Percentiles rank a stretch among this genome's conserved stretches.
Conservation (phyloP, 2,329 filamentous ascomycete genomes). For the Trichoderma guizhouense region DNA sequence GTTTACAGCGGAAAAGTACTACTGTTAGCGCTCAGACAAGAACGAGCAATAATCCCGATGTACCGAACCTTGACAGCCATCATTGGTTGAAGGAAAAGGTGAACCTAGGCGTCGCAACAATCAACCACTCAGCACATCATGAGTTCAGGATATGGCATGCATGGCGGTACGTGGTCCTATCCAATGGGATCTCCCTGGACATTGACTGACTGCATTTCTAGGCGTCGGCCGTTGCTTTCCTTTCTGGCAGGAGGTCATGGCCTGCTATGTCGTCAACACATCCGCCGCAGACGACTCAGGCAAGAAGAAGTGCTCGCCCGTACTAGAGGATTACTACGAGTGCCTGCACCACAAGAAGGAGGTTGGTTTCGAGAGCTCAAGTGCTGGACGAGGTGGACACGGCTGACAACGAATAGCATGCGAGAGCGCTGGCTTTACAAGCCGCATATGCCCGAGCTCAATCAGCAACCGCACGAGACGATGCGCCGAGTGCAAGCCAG, state of each 20-base stretch:
- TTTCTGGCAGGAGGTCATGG: constrained; percentile 99
- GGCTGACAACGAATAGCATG: constrained; percentile 54
- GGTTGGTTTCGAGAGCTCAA: constrained; percentile 52
- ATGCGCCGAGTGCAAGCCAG: constrained; percentile 76
- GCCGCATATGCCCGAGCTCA: constrained; percentile 79
- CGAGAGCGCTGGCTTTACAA: constrained; percentile 75
- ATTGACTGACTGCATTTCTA: constrained; percentile 33
- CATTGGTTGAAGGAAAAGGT: constrained; percentile 11
- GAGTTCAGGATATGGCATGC: constrained; percentile 80
- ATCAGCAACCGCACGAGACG: constrained; percentile 70
- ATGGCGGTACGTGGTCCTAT: constrained; percentile 60
- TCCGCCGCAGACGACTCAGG: constrained; percentile 71
- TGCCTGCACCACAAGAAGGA: constrained; percentile 99
- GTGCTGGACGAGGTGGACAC: not conserved
- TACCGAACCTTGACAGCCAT: constrained; percentile 10
- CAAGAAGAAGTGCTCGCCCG: constrained; percentile 81
- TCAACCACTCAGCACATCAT: constrained; percentile 44
- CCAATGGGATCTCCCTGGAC: not conserved
- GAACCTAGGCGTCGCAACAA: constrained; percentile 25
- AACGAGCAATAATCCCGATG: constrained; percentile 3
- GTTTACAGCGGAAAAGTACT: not conserved
- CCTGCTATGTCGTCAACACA: constrained; percentile 96
- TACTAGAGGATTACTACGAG: constrained; percentile 96
- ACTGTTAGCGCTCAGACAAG: not conserved
- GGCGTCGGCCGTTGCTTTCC: constrained; percentile 83